Evolutionary conservation across 441 rosid species (phyloP).

Genomic region (Iberis amara): DNA sequence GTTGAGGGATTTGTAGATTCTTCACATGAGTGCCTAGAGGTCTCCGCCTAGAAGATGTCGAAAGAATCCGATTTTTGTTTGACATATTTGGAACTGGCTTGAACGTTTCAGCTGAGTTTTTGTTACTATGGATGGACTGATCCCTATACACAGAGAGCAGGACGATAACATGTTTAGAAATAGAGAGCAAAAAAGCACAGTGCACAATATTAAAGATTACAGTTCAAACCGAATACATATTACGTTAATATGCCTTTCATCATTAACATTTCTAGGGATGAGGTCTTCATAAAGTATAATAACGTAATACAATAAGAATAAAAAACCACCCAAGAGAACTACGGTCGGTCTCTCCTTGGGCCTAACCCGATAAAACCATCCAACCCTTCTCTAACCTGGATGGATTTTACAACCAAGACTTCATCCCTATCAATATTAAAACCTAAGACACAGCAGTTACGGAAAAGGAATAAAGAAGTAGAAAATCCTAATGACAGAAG

Average conservation of each 20-base stretch:
- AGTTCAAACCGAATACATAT: conserved; percentile 14
- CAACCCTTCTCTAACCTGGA: not conserved
- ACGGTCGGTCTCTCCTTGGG: not conserved
- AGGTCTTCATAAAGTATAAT: not conserved
- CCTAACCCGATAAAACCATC: not conserved
- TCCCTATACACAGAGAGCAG: conserved; percentile 43
- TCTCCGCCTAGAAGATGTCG: conserved; percentile 56
- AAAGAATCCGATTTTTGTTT: conserved; percentile 39
- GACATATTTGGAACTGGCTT: conserved; percentile 48
- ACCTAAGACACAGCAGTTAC: not conserved
- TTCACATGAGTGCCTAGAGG: conserved; percentile 49
- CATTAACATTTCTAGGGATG: not conserved
- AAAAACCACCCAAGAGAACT: not conserved
- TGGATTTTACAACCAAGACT: not conserved
- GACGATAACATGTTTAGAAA: conserved; percentile 13
- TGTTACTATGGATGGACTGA: conserved; percentile 38
- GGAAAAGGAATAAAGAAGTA: not conserved
- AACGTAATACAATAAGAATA: not conserved
- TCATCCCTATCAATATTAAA: not conserved
- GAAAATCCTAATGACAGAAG: not conserved
- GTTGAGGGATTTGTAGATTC: conserved; percentile 62
- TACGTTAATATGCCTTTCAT: not conserved
- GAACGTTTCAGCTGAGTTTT: conserved; percentile 46
- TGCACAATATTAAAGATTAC: conserved; percentile 15
- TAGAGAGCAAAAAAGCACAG: conserved; percentile 12